Base-by-base conservation (phyloP, 352 stramenopile genomes). In the Phytophthora megakarya region DNA sequence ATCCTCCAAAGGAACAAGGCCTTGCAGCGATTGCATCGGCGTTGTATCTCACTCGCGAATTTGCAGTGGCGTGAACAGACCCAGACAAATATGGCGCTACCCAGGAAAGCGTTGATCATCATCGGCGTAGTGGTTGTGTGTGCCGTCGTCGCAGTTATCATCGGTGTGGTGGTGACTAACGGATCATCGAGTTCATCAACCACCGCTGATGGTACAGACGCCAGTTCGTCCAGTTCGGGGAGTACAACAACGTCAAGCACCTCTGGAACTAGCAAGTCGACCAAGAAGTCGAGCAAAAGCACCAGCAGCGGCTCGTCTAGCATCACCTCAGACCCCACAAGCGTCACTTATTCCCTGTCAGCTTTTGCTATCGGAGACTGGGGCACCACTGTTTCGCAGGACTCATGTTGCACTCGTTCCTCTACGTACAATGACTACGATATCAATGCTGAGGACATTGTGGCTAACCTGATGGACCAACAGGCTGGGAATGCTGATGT, bases 361-460 rank as follows among this genome's bases (percentile, higher is more conserved):
- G 78, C 77, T n/a, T 90, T 84, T 30, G 82, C 78, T 9, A 85
- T 91, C n/a, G 82, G 82, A 16, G 82, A 91, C 63, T 91, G 82
- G 82, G 82, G 80, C 11, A 86, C 76, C n/a, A 91, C 78, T 15
- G 62, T 75, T 26, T 63, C 56, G 18, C 67, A 74, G 22, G 80
- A 86, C 69, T 91, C 82, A 63, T 91, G 80, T 65, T 91, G 82
- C 67, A 76, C 77, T n/a, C 73, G 75, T 33, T 78, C 60, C 1
- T 76, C 78, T 25, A 64, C 55, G 3, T 75, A 87, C 76, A 78
- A 72, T 23, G 81, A 87, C 58, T 67, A 84, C 15, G 78, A 89
- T 48, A 73, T 81, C 43, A 76, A 86, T 47, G 81, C 81, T 16
- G 76, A 88, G 55, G 78, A 83, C 48, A 71, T 80, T 19, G 79